phyloP scores from a whole-genome alignment of 2,329 filamentous ascomycete genomes.

The Fusarium staphyleae region DNA sequence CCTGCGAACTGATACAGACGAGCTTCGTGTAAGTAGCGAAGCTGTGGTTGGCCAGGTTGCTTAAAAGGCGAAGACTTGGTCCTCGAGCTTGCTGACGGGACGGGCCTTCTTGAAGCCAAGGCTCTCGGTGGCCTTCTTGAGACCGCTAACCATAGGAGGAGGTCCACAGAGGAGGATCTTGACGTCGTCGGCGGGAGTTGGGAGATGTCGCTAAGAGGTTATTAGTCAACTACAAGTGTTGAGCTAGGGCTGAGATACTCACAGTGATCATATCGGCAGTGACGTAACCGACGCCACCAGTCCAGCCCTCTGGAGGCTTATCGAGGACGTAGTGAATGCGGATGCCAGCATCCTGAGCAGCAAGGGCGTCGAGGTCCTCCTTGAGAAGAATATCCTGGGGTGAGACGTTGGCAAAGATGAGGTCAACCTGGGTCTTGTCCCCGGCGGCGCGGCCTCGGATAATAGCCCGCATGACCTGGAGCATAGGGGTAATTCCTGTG shows the following conservation, averaged over 20 bases:
- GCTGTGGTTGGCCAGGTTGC: neutral
- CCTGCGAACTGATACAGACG: neutral
- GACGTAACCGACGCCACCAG: slow-evolving; percentile 91
- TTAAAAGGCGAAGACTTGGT: slow-evolving; percentile 95
- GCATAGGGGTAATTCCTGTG: slow-evolving; percentile 98
- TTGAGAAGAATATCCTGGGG: slow-evolving; percentile 89
- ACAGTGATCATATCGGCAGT: slow-evolving; percentile 95
- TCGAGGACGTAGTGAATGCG: slow-evolving; percentile 95
- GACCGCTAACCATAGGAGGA: slow-evolving; percentile 93
- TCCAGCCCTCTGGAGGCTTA: slow-evolving; percentile 92
- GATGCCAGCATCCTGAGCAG: slow-evolving; percentile 79
- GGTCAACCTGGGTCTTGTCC: slow-evolving; percentile 87
- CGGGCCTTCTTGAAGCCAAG: slow-evolving; percentile 92
- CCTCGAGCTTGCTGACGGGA: slow-evolving; percentile 95
- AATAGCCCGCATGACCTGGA: slow-evolving; percentile 93
- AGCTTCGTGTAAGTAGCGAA: neutral
- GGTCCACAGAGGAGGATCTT: slow-evolving; percentile 96
- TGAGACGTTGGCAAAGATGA: slow-evolving; percentile 98
- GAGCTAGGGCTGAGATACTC: slow-evolving; percentile 39
- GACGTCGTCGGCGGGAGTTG: slow-evolving; percentile 82
- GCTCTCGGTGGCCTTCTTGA: slow-evolving; percentile 94
- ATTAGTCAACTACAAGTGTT: slow-evolving; percentile 38
- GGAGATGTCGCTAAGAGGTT: slow-evolving; percentile 71
- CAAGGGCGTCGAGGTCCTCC: slow-evolving; percentile 86
- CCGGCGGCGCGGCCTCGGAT: slow-evolving; percentile 79